Percentiles rank a stretch among this genome's conserved stretches.
phyloP scores from a whole-genome alignment of 768 basidiomycete genomes.

The Termitomyces sp. region DNA sequence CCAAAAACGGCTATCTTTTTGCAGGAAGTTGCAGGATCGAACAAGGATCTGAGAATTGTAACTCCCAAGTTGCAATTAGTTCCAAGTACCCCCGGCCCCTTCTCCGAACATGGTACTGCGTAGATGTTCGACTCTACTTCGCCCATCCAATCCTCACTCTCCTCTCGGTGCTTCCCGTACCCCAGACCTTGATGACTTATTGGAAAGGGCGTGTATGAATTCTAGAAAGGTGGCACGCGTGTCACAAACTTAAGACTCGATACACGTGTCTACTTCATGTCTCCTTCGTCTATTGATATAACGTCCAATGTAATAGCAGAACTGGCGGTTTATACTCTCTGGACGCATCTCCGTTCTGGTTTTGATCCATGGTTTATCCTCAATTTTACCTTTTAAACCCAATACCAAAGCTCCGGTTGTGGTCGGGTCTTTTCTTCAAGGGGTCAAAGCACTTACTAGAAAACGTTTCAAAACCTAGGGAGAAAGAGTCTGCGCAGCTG shows the following conservation, averaged over 20 bases:
- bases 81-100: neutral
- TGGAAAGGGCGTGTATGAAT: slow-evolving; percentile 4
- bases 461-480: slow-evolving; percentile 10
- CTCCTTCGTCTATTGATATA: slow-evolving; percentile 22
- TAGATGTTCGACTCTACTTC: neutral
- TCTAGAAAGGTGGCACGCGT: slow-evolving; percentile 8
- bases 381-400: slow-evolving; percentile 33
- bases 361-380: slow-evolving; percentile 29
- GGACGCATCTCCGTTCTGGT: slow-evolving; percentile 5
- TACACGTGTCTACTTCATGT: slow-evolving; percentile 37
- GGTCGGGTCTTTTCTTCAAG: slow-evolving; percentile 25
- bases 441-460: slow-evolving; percentile 27
- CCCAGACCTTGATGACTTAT: neutral
- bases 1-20: neutral
- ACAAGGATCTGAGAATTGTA: neutral
- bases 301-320: slow-evolving; percentile 5
- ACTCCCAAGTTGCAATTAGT: neutral
- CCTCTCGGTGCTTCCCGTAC: neutral
- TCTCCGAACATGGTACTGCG: neutral
- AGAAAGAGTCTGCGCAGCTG: slow-evolving; percentile 13
- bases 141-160: neutral
- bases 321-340: slow-evolving; percentile 12
- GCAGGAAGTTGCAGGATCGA: neutral
- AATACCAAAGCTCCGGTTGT: slow-evolving; percentile 29
- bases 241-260: slow-evolving; percentile 7